phyloP scores from a whole-genome alignment of 2,329 filamentous ascomycete species.

The Claviceps sp. region DNA sequence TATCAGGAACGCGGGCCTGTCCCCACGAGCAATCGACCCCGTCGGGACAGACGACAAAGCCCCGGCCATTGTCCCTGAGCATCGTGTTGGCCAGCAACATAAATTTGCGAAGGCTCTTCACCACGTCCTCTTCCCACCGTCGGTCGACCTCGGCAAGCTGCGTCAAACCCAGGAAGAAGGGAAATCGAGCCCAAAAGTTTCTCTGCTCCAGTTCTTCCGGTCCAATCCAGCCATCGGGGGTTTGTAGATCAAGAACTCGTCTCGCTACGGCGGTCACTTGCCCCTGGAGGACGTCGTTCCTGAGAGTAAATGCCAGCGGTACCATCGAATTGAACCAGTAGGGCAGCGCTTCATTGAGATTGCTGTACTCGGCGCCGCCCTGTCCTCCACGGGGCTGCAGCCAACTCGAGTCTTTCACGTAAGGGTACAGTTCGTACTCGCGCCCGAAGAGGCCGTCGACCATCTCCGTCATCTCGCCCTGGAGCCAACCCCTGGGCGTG shows the following conservation, averaged over 20 bases:
- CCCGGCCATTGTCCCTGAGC: slow-evolving; percentile 38
- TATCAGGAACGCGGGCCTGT: slow-evolving; percentile 23
- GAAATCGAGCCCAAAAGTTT: slow-evolving; percentile 20
- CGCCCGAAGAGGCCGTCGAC: slow-evolving; percentile 40
- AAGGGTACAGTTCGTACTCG: slow-evolving; percentile 38
- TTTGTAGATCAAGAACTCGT: slow-evolving; percentile 28
- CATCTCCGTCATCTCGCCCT: slow-evolving; percentile 33
- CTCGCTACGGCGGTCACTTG: slow-evolving; percentile 26
- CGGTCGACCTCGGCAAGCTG: slow-evolving; percentile 20
- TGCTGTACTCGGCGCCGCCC: slow-evolving; percentile 39
- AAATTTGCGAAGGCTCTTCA: slow-evolving; percentile 10
- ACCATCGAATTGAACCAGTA: slow-evolving; percentile 50
- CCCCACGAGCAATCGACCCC: slow-evolving; percentile 23
- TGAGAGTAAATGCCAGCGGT: slow-evolving; percentile 37
- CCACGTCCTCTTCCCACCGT: slow-evolving; percentile 10
- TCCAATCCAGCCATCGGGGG: slow-evolving; percentile 40
- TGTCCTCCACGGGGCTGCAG: slow-evolving; percentile 9
- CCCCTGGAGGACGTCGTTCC: slow-evolving; percentile 27
- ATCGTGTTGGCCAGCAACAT: slow-evolving; percentile 37
- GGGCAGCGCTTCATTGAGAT: slow-evolving; percentile 41
- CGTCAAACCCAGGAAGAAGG: slow-evolving; percentile 18
- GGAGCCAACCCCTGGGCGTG: slow-evolving; percentile 37
- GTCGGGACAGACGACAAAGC: slow-evolving; percentile 30
- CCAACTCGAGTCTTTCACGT: slow-evolving; percentile 37
- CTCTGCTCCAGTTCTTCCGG: slow-evolving; percentile 15